Conservation (phyloP, 768 basidiomycete species). For the Leucocoprinus sp. region DNA sequence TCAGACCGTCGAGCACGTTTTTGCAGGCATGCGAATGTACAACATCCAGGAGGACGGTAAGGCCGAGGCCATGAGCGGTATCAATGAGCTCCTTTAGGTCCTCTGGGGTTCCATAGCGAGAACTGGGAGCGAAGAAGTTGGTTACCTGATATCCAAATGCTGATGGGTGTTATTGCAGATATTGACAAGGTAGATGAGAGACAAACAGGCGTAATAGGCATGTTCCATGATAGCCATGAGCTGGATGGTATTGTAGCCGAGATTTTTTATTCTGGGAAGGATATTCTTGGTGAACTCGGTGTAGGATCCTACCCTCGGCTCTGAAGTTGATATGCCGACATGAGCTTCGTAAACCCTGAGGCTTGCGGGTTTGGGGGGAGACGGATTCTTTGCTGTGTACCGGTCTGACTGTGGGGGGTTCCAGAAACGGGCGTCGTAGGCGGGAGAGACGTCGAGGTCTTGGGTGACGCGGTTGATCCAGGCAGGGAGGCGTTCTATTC, state of each 20-base stretch:
- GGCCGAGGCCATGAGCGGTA: constrained; percentile 87
- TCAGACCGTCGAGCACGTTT: constrained; percentile 92
- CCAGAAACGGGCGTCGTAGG: constrained; percentile 98
- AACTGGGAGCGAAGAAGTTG: constrained; percentile 93
- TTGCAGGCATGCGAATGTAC: constrained; percentile 99
- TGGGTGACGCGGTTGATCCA: constrained; percentile 97
- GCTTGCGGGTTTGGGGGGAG: constrained; percentile 57
- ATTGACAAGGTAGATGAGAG: background rate
- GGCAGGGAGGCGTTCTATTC: constrained; percentile 86
- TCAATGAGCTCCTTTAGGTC: constrained; percentile 94
- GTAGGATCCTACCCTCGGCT: constrained; percentile 86
- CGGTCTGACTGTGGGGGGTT: constrained; percentile 69
- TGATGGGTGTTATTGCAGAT: too few relatives aligned
- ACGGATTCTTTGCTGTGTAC: constrained; percentile 77
- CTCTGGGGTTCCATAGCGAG: constrained; percentile 93
- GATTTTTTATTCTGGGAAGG: constrained; percentile 78
- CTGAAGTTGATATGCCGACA: constrained; percentile 90
- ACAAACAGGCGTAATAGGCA: constrained; percentile 92
- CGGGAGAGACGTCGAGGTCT: constrained; percentile 79
- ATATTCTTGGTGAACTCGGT: constrained; percentile 86
- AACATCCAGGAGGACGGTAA: constrained; percentile 90
- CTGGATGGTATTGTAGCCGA: constrained; percentile 97
- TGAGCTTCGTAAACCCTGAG: constrained; percentile 94
- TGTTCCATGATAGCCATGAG: constrained; percentile 99
- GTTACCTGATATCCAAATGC: constrained; percentile 99